Evolutionary conservation across 345 rosid genomes (phyloP).

Genomic region (Balakata baccata): DNA sequence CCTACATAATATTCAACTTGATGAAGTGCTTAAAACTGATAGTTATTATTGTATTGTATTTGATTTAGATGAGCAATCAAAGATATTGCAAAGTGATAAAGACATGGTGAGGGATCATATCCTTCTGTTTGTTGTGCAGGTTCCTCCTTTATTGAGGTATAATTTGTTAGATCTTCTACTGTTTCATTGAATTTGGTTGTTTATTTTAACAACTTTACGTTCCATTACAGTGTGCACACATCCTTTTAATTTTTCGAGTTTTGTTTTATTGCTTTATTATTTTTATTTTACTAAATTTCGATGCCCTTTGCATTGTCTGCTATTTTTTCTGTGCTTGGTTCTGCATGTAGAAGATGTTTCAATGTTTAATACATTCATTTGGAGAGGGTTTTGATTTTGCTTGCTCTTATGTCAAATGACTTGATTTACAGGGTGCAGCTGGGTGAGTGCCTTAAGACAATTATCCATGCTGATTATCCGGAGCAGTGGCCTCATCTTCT

Average conservation of each 20-base stretch:
- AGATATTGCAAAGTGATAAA: constrained; percentile 65
- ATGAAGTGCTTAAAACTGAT: neutral
- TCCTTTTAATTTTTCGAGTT: neutral
- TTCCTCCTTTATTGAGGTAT: constrained; percentile 87
- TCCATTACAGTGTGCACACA: neutral
- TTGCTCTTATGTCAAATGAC: constrained; percentile 1
- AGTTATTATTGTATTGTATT: neutral
- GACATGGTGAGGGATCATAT: constrained; percentile 78
- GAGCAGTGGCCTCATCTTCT: constrained; percentile 98
- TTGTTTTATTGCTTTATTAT: neutral
- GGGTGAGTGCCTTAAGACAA: constrained; percentile 96
- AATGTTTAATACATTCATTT: neutral
- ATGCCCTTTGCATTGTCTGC: neutral
- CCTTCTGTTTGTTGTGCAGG: constrained; percentile 78
- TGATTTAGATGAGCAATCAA: constrained; percentile 63
- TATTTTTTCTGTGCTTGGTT: neutral
- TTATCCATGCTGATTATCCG: constrained; percentile 92
- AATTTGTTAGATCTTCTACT: constrained; percentile 14
- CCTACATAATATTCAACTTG: neutral
- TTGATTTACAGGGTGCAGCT: constrained; percentile 68
- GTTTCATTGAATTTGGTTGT: constrained; percentile 3
- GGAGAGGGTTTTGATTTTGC: neutral
- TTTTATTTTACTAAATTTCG: neutral
- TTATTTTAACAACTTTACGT: neutral
- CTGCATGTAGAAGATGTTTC: neutral